These are phyloP conservation scores for Spathaspora girioi DNA, from an alignment of 805 yeast species.

Conservation along the genomic window DNA sequence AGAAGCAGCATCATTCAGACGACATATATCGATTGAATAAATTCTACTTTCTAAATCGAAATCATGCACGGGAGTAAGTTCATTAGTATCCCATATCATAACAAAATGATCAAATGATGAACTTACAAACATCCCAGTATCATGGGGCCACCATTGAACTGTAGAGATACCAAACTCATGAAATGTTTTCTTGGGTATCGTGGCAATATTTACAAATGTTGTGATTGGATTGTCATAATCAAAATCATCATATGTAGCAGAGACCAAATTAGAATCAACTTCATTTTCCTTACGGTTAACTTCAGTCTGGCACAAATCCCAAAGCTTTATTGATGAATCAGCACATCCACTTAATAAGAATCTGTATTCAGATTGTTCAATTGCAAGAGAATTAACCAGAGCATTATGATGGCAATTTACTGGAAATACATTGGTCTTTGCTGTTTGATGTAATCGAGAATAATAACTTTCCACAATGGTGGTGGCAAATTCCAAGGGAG, in stretches of 20 bases:
- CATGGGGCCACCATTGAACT: slow-evolving; percentile 85
- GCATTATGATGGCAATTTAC: slow-evolving; percentile 45
- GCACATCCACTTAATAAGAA: slow-evolving; percentile 69
- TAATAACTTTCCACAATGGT: slow-evolving; percentile 37
- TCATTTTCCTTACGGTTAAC: slow-evolving; percentile 10
- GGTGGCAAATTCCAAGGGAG: slow-evolving; percentile 30
- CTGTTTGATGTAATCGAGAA: slow-evolving; percentile 19
- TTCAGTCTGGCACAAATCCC: slow-evolving; percentile 45
- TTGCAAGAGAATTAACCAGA: slow-evolving; percentile 54
- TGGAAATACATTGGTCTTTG: slow-evolving; percentile 31
- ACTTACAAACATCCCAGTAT: slow-evolving; percentile 80
- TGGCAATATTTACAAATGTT: slow-evolving; percentile 23
- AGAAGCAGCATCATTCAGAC: slow-evolving; percentile 13
- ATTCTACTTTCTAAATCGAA: slow-evolving; percentile 62
- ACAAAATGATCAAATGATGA: slow-evolving; percentile 77
- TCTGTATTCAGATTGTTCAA: slow-evolving; percentile 46
- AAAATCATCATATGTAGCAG: slow-evolving; percentile 18
- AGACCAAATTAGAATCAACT: slow-evolving; percentile 11
- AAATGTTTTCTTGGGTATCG: slow-evolving; percentile 34
- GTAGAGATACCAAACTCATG: slow-evolving; percentile 75
- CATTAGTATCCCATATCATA: slow-evolving; percentile 77
- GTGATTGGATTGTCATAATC: slow-evolving; percentile 31
- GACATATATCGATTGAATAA: slow-evolving; percentile 57
- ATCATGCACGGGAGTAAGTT: slow-evolving; percentile 60
- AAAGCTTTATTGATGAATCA: slow-evolving; percentile 62